Percentiles rank a stretch among this genome's conserved stretches.
These are phyloP conservation scores for Knoxdaviesia capensis DNA, from an alignment of 2,329 filamentous ascomycete species.

Conservation along the genomic window DNA sequence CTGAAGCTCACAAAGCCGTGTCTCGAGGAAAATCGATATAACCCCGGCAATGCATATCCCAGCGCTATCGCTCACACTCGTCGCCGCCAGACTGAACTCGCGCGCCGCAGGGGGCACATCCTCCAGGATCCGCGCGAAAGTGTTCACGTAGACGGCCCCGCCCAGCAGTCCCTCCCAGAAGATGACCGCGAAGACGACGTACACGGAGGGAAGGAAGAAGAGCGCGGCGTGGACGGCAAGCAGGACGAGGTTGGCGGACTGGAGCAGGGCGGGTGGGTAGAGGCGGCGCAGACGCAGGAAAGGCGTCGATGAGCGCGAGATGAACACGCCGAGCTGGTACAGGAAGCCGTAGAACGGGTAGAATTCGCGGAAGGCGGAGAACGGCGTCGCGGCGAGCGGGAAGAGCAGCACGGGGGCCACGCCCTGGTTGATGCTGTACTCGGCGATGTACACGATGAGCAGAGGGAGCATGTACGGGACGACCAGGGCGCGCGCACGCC, in stretches of 20 bases:
- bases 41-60: conserved; percentile 83
- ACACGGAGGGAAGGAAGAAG: conserved; percentile 68
- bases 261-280: conserved; percentile 66
- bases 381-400: conserved; percentile 56
- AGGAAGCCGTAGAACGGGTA: conserved; percentile 91
- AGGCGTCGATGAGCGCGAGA: conserved; percentile 78
- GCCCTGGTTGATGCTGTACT: conserved; percentile 92
- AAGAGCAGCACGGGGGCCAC: conserved; percentile 81
- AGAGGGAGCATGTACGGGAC: conserved; percentile 76
- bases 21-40: conserved; percentile 64
- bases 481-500: conserved; percentile 49
- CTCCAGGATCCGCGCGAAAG: conserved; percentile 86
- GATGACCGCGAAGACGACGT: conserved; percentile 63
- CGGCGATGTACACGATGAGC: conserved; percentile 79
- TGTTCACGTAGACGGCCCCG: conserved; percentile 86
- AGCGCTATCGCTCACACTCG: conserved; percentile 77
- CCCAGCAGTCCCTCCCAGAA: conserved; percentile 93
- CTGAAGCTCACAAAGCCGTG: conserved; percentile 67
- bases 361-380: conserved; percentile 64
- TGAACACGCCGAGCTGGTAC: conserved; percentile 88
- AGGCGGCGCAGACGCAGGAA: conserved; percentile 66
- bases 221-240: conserved; percentile 60
- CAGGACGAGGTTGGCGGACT: conserved; percentile 56
- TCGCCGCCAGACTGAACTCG: conserved; percentile 80
- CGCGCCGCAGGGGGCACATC: conserved; percentile 56